Base-by-base conservation (phyloP, 345 rosid genomes). In the Alliaria petiolata region DNA sequence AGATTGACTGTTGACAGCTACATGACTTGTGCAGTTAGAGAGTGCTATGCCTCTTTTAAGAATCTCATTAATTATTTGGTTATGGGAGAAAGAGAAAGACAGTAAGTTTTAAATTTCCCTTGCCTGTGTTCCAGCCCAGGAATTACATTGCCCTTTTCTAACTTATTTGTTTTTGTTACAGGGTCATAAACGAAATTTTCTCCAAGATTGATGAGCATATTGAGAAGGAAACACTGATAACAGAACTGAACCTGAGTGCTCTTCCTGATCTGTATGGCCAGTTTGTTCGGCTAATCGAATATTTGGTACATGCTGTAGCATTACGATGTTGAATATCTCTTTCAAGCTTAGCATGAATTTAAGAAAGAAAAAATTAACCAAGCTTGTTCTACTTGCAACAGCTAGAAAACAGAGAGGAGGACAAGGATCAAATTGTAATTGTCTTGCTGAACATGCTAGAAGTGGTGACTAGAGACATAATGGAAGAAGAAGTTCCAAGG, bases 181-280 rank as follows among this genome's bases (percentile, higher is more conserved):
- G 98, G 42, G 86, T 87, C 78, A 84, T 89, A 42, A 74, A 82
- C 10, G 50, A 8, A 0, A 86, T 92, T 53, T 92, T 92, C 54
- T 1, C 30, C 17, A 80, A 75, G 57, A 86, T 92, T 67, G 83
- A 89, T 39, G 75, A 62, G 0, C 86, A 78, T 74, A 80, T 87
- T 43, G 33, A 9, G 1, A 70, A 12, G 0, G 82, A 78, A 60
- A 68, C 72, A 42, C 78, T 89, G 77, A 81, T 87, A 65, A 56
- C 39, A n/a, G 89, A 87, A 13, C 38, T 79, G 78, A 84, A 74
- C 56, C 78, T 92, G 90, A 85, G 85, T 72, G 93, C 92, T 55
- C 90, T 92, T 61, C 96, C 96, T 38, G 80, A 74, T 75, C 87
- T 89, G 59, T 85, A 92, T 76, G 81, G 81, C 9, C 93, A 87